Evolutionary conservation across 169 alveolate genomes (phyloP).

Genomic region (Eimeria maxima): DNA sequence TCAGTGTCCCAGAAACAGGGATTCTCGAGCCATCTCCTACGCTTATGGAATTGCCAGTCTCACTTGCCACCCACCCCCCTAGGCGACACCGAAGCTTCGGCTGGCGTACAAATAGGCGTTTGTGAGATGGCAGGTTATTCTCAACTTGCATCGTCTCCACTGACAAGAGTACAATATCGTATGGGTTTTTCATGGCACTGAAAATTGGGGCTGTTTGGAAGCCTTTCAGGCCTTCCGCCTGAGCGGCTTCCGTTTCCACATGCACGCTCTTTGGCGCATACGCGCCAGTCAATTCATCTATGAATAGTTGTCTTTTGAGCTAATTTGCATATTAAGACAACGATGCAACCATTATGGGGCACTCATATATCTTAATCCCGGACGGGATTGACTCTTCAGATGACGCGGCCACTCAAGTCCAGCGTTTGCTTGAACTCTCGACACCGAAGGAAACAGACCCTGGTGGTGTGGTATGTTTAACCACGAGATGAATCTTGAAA

Average conservation of each 20-base stretch:
- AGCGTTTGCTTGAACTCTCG: constrained; percentile 76
- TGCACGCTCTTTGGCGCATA: constrained; percentile 31
- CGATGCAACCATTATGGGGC: constrained; percentile 63
- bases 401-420: constrained; percentile 74
- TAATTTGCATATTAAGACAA: constrained; percentile 26
- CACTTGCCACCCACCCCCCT: neutral
- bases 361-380: constrained; percentile 70
- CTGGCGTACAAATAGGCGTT: neutral
- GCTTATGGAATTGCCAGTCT: neutral
- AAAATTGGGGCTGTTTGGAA: constrained; percentile 22
- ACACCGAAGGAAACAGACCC: constrained; percentile 75
- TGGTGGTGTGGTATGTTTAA: constrained; percentile 54
- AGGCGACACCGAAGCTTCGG: neutral
- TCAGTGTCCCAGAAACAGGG: neutral
- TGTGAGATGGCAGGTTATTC: neutral
- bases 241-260: constrained; percentile 68
- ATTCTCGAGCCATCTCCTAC: neutral
- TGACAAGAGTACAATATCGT: neutral
- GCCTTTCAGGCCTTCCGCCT: constrained; percentile 5
- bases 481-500: neutral
- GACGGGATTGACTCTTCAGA: constrained; percentile 74
- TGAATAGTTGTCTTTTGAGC: neutral
- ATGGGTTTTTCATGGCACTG: neutral
- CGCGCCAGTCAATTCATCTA: neutral
- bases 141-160: neutral